Base-by-base conservation (phyloP, 176 grass and related monocot genomes). In the Oryza australiensis region DNA sequence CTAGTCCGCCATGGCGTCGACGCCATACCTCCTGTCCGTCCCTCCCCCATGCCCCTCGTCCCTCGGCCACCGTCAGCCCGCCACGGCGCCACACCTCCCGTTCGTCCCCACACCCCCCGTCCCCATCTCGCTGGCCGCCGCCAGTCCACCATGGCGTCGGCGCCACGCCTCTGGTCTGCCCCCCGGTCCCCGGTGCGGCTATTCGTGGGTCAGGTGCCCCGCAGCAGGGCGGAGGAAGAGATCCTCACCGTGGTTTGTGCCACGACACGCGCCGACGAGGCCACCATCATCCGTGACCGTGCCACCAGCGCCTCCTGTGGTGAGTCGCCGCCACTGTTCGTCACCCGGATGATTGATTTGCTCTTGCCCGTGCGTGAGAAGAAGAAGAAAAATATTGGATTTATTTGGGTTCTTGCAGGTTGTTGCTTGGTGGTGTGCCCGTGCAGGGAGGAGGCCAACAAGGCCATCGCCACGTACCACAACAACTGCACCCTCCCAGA, bases 181-280 rank as follows among this genome's bases (percentile, higher is more conserved):
- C n/a, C n/a, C n/a, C n/a, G n/a, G n/a, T n/a, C n/a, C n/a, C n/a
- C n/a, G 45, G 48, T 60, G 51, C 57, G 76, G 76, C 82, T 89
- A 2, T 85, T 89, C 60, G 87, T 85, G 6, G 82, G 87, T 1
- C 87, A 89, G 45, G 87, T 89, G 68, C 87, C 82, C 7, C 74
- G 80, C 70, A 45, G 80, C 63, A 89, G 85, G 87, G 70, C 87
- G 42, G 87, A 80, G 76, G 81, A 15, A 15, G 28, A 53, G 16
- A 53, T 53, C 49, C 49, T 53, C 49, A 18, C 49, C 49, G 49
- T 53, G 5, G 20, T 53, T 18, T 18, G 49, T 1, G 5, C 16
- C 16, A 18, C 49, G 0, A 18, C 49, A 0, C 49, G 18, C 3
- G 49, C 49, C 18, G 49, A 53, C 49, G 49, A 53, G 5, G 49